These are phyloP conservation scores for Leccinellum rugosiceps DNA, from an alignment of 768 basidiomycete species.

Conservation along the genomic window DNA sequence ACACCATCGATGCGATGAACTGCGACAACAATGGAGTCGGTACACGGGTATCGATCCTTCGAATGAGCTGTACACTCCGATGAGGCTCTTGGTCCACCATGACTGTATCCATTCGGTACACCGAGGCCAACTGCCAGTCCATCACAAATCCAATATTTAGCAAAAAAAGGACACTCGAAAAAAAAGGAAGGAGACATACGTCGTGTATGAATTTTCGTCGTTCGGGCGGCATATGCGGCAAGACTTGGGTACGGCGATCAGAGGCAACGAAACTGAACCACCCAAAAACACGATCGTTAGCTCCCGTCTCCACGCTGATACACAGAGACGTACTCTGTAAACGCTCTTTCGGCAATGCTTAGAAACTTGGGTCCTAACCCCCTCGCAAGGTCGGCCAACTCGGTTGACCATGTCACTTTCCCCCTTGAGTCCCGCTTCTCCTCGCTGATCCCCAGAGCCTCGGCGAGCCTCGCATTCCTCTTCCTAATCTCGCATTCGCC, in stretches of 20 bases:
- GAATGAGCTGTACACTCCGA: conserved; percentile 77
- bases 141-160: neutral
- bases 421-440: conserved; percentile 39
- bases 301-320: no score
- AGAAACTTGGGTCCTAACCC: conserved; percentile 57
- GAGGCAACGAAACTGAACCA: conserved; percentile 58
- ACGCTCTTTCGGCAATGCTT: conserved; percentile 70
- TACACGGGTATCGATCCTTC: conserved; percentile 78
- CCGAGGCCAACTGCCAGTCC: conserved; percentile 56
- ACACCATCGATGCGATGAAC: conserved; percentile 28
- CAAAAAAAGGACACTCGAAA: neutral
- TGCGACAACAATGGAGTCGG: conserved; percentile 69
- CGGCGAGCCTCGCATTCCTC: conserved; percentile 84
- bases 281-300: neutral
- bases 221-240: conserved; percentile 79
- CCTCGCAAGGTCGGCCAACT: conserved; percentile 58
- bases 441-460: conserved; percentile 82
- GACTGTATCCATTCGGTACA: conserved; percentile 81
- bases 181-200: conserved; percentile 37
- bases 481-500: conserved; percentile 83
- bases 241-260: conserved; percentile 63
- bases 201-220: conserved; percentile 82
- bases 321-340: conserved; percentile 60
- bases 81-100: conserved; percentile 92
- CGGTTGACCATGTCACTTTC: conserved; percentile 55